These are phyloP conservation scores for Athelia psychrophila DNA, from an alignment of 1,284 basidiomycete species.

Conservation along the genomic window DNA sequence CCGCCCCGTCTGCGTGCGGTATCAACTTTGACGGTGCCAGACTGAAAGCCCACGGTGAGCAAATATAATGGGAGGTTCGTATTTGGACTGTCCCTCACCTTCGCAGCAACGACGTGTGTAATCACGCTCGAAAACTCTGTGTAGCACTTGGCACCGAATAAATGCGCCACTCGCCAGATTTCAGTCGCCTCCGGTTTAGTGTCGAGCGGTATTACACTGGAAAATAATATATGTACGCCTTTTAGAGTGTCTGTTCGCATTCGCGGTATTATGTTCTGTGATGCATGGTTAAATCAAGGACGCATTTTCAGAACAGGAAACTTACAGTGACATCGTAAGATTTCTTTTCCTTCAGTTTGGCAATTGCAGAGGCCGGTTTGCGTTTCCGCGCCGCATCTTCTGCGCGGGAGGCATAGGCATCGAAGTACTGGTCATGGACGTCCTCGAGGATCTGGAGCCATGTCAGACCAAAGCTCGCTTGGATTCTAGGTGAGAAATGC, in stretches of 20 bases:
- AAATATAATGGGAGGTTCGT: slow-evolving; percentile 4
- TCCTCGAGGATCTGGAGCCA: slow-evolving; percentile 67
- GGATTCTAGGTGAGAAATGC: slow-evolving; percentile 15
- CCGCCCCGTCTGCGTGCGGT: slow-evolving; percentile 66
- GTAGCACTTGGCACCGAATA: slow-evolving; percentile 86
- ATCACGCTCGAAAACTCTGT: slow-evolving; percentile 64
- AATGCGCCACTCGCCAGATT: slow-evolving; percentile 83
- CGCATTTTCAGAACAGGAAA: slow-evolving; percentile 12
- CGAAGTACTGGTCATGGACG: slow-evolving; percentile 77
- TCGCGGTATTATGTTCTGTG: slow-evolving; percentile 78
- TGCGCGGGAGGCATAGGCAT: slow-evolving; percentile 51
- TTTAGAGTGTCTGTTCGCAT: slow-evolving; percentile 76
- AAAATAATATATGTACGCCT: slow-evolving; percentile 85
- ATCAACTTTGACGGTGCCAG: slow-evolving; percentile 90
- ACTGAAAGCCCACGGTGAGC: slow-evolving; percentile 35
- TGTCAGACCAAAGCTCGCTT: neutral
- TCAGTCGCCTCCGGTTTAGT: slow-evolving; percentile 77
- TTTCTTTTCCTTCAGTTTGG: slow-evolving; percentile 22
- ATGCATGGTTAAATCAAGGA: slow-evolving; percentile 4
- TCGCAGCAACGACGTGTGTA: slow-evolving; percentile 91
- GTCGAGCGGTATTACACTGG: slow-evolving; percentile 90
- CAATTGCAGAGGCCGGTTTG: slow-evolving; percentile 20
- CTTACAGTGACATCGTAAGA: slow-evolving; percentile 64
- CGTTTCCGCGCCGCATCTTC: slow-evolving; percentile 31
- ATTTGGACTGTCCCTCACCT: slow-evolving; percentile 42